Evolutionary conservation across 805 yeast species (phyloP).

Genomic region (Schwanniomyces pseudopolymorphus): DNA sequence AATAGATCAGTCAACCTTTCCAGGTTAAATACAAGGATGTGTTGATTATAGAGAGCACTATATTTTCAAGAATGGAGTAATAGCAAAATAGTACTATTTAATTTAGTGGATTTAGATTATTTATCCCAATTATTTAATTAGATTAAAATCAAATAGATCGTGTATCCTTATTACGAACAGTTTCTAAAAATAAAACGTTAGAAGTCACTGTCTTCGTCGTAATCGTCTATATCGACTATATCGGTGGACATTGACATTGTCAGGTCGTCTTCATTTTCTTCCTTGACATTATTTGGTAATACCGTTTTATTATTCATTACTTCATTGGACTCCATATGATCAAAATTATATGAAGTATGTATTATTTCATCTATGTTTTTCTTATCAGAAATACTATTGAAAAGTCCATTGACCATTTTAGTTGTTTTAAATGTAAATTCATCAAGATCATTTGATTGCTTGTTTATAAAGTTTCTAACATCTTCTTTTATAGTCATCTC

Average conservation of each 20-base stretch:
- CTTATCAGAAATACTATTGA: constrained; percentile 25
- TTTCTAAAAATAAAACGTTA: too few species aligned
- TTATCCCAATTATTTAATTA: too few species aligned
- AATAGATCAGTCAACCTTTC: constrained; percentile 4
- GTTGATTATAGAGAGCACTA: background rate
- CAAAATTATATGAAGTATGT: constrained; percentile 29
- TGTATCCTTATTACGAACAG: background rate
- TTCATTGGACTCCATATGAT: constrained; percentile 13
- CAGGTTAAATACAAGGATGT: background rate
- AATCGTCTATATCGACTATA: constrained; percentile 24
- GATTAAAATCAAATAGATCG: constrained; percentile 2
- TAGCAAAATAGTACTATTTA: too few species aligned
- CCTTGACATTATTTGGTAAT: background rate
- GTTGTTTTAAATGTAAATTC: constrained; percentile 20
- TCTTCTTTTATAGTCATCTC: constrained; percentile 9
- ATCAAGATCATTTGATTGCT: constrained; percentile 21
- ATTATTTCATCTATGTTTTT: constrained; percentile 15
- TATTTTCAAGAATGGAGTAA: too few species aligned
- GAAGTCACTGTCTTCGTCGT: constrained; percentile 10
- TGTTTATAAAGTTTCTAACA: constrained; percentile 15
- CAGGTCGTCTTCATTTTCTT: background rate
- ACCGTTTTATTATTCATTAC: background rate
- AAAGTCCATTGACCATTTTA: constrained; percentile 23
- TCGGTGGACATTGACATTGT: background rate
- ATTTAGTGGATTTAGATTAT: too few species aligned